A percentile compares a stretch with the other conserved stretches of the same genome.
Conservation (phyloP, 176 grass and related monocot species). For the Paspalum vaginatum region DNA sequence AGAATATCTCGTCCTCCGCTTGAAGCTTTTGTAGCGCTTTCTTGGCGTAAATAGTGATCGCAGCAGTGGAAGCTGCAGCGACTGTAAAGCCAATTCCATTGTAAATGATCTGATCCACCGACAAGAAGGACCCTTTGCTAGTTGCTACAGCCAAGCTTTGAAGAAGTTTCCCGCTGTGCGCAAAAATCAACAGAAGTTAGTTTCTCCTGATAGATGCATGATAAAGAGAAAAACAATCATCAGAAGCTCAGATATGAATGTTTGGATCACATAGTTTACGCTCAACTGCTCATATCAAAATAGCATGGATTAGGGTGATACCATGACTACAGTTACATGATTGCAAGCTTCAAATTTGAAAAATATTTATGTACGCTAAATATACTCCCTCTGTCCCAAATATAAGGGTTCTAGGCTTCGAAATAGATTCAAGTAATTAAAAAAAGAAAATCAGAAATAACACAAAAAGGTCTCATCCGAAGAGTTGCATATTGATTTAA, state of each 20-base stretch:
- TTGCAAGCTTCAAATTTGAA: not conserved
- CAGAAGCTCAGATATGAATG: not conserved
- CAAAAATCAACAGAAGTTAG: conserved; percentile 34
- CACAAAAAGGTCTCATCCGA: not conserved
- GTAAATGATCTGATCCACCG: conserved; percentile 89
- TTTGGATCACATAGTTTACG: not conserved
- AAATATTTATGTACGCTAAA: not conserved
- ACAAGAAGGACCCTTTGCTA: conserved; percentile 77
- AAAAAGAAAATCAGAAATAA: not conserved
- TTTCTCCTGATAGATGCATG: not conserved
- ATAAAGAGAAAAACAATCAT: not conserved
- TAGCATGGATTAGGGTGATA: not conserved
- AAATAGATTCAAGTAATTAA: not conserved
- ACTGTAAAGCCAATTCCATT: conserved; percentile 78
- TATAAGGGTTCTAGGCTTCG: too few species aligned
- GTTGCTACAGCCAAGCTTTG: conserved; percentile 86
- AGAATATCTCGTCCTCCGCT: conserved; percentile 73
- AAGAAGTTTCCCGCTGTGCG: conserved; percentile 78
- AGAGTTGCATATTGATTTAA: not conserved
- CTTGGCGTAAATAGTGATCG: conserved; percentile 96
- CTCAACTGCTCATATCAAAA: not conserved
- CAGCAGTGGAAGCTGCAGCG: conserved; percentile 83
- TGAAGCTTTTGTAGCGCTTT: conserved; percentile 88
- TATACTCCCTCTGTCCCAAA: not conserved
- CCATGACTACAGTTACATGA: conserved; percentile 21